Evolutionary conservation across 164 flowering plant genomes (phyloP), one percentile per base, ranked within the genome.

Genomic region (Nelumbo lutea): DNA sequence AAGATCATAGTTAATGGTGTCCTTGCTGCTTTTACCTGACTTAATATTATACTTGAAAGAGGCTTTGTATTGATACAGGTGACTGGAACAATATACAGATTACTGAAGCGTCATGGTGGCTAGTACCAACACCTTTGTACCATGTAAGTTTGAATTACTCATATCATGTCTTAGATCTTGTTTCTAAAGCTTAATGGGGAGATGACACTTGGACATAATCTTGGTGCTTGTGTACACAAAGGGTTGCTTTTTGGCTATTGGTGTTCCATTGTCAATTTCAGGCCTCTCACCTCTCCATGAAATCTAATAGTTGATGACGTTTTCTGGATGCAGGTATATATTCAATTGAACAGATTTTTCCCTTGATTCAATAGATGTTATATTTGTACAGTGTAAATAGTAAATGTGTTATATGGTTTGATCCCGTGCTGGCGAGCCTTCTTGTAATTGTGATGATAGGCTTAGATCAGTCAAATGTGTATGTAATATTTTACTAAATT

Each of bases 321-420:
- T 67, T 27, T 39, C 61, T 61, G 67, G 59, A 39, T 76, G 79
- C 85, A 82, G 85, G 78, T 78, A 82, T 82, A 79, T 80, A 79
- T 74, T 60, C 59, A 40, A 43, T 47, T 59, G 71, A 72, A 47
- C 64, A 63, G 70, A 72, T 72, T 72, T 57, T 67, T 72, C 52
- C 14, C 13, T 52, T 44, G 6, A 9, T 13, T 40, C 39, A 53
- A 61, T 43, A 42, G 8, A 60, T n/a, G 64, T 44, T 42, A n/a
- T 43, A 15, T 10, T 13, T 72, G 69, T 68, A 73, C 68, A 68
- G 1, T 73, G 66, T 62, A 73, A 56, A 62, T 42, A 60, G 10
- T 6, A 58, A 68, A 58, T 66, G 50, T 66, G 50, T 45, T 44
- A 5, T 11, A 38, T 68, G 59, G 53, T 68, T 58, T 68, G 48